Evolutionary conservation across 805 yeast species (phyloP), one percentile per base, ranked within the genome.

Genomic region (Kuraishia cidri): DNA sequence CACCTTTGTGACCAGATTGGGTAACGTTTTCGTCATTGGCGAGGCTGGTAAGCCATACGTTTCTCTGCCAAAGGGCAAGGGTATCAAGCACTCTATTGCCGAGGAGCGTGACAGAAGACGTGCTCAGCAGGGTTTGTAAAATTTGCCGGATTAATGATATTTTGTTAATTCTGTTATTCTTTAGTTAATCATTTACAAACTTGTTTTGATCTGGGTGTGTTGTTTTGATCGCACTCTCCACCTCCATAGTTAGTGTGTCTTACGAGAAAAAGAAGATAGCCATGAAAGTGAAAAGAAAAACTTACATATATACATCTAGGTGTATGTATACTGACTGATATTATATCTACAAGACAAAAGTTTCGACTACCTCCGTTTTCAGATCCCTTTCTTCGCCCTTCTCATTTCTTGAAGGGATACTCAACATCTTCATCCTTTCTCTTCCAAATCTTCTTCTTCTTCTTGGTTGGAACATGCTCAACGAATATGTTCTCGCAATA

Each of bases 51-150:
- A 84, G 74, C 95, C 96, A 61, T 76, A 75, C 76, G 75, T 87
- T 62, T 84, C 95, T 43, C 75, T 87, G 68, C 96, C 97, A 74
- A 87, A 86, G 90, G 97, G 96, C 74, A 87, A 87, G 80, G 97
- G 97, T 82, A 82, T 87, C 69, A 87, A 87, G 78, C 79, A 87
- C 63, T 64, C 90, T 58, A 87, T 87, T 64, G 74, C 95, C 61
- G 96, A 87, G 75, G 96, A 87, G 79, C 86, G 96, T 73, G 96
- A 87, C 84, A 79, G 88, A 78, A 88, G 94, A 72, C 83, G 95
- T 72, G 87, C 90, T 60, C 82, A 75, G 64, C 66, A 63, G 52
- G 75, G 73, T 64, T 65, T 69, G 58, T 20, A 20, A 20, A 10
- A 7, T 20, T 20, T n/a, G n/a, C n/a, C n/a, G n/a, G n/a, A n/a